phyloP scores from a whole-genome alignment of 805 yeast genomes.

The Naumovozyma dairenensis region DNA sequence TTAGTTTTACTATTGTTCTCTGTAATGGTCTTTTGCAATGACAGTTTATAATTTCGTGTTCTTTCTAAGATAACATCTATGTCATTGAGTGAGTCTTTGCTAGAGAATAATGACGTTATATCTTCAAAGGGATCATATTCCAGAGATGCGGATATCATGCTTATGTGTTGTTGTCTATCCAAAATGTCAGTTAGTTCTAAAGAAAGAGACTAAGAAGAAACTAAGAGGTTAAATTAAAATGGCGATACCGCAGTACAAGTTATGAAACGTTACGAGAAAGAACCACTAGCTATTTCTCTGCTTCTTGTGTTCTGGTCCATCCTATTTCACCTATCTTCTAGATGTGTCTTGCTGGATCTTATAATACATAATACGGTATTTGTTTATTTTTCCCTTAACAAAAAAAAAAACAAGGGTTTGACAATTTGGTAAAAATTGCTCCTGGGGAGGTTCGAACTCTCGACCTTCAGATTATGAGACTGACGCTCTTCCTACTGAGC shows the following conservation, averaged over 20 bases:
- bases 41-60: slow-evolving; percentile 41
- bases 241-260: too few species aligned
- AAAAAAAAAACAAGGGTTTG: too few species aligned
- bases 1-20: not conserved
- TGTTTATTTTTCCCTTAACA: too few species aligned
- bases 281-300: too few species aligned
- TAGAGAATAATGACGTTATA: slow-evolving; percentile 40
- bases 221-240: slow-evolving; percentile 5
- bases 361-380: too few species aligned
- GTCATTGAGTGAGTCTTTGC: slow-evolving; percentile 41
- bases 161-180: too few species aligned
- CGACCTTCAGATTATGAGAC: slow-evolving; percentile 38
- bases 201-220: not conserved
- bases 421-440: slow-evolving; percentile 32
- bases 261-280: too few species aligned
- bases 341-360: too few species aligned
- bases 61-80: slow-evolving; percentile 42
- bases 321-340: too few species aligned
- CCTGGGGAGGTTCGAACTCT: slow-evolving; percentile 34
- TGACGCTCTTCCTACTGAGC: slow-evolving; percentile 46
- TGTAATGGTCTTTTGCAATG: slow-evolving; percentile 30
- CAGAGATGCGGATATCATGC: slow-evolving; percentile 25
- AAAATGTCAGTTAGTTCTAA: too few species aligned
- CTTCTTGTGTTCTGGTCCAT: too few species aligned
- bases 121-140: slow-evolving; percentile 48